Evolutionary conservation across 2,329 filamentous ascomycete species (phyloP).

Genomic region (Colletotrichum orchidophilum): DNA sequence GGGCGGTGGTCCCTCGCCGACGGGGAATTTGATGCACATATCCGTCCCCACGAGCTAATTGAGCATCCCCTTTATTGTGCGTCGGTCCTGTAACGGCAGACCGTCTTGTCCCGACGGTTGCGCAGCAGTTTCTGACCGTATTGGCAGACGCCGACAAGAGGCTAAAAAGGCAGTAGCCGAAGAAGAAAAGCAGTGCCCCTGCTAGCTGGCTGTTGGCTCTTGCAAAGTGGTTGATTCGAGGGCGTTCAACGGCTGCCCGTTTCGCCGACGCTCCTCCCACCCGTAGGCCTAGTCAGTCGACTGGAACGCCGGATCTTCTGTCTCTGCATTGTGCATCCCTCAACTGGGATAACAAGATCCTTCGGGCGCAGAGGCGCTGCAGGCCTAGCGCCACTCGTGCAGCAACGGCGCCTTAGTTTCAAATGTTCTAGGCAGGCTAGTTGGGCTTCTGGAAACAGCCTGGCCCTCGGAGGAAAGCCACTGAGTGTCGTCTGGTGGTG

Average conservation of each 20-base stretch:
- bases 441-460: constrained; percentile 20
- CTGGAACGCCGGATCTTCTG: constrained; percentile 1
- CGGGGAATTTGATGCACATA: constrained; percentile 32
- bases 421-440: constrained; percentile 2
- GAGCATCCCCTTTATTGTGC: constrained; percentile 31
- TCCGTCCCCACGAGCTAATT: constrained; percentile 33
- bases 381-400: constrained; percentile 17
- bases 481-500: neutral
- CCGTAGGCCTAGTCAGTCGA: neutral
- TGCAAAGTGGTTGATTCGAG: neutral
- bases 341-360: neutral
- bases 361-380: constrained; percentile 12
- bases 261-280: neutral
- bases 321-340: neutral
- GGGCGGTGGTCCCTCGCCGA: constrained; percentile 24
- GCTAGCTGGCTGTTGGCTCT: neutral
- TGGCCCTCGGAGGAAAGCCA: constrained; percentile 4
- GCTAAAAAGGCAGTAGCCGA: neutral
- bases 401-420: constrained; percentile 17
- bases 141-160: neutral
- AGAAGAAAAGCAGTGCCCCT: neutral
- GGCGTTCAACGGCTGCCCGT: neutral
- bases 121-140: neutral
- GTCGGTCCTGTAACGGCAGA: constrained; percentile 14
- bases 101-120: constrained; percentile 14